phyloP scores from a whole-genome alignment of 306 rosid genomes.

The Heteromeles arbutifolia region DNA sequence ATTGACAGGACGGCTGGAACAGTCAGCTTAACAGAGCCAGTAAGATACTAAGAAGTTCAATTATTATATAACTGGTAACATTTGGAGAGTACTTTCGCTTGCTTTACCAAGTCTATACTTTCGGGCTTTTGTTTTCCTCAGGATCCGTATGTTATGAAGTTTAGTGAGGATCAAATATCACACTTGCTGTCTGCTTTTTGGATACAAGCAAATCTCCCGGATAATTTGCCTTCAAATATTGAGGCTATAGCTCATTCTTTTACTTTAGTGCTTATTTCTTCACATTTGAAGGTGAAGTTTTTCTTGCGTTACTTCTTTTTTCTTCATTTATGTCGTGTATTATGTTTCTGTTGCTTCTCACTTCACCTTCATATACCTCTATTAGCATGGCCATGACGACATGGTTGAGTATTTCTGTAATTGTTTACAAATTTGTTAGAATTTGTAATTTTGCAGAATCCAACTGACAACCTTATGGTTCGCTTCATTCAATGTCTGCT shows the following conservation, averaged over 20 bases:
- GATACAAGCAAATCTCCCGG: slow-evolving; percentile 76
- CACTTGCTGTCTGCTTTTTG: slow-evolving; percentile 88
- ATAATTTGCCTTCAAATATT: slow-evolving; percentile 81
- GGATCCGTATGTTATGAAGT: slow-evolving; percentile 76
- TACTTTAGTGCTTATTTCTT: slow-evolving; percentile 53
- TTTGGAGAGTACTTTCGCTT: slow-evolving; percentile 1
- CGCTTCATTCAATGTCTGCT: slow-evolving; percentile 80
- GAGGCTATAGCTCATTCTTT: slow-evolving; percentile 84
- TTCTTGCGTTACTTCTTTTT: not conserved
- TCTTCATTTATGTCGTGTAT: not conserved
- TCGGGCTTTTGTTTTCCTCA: slow-evolving; percentile 34
- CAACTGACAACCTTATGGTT: slow-evolving; percentile 51
- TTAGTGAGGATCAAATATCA: slow-evolving; percentile 80
- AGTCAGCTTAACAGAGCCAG: slow-evolving; percentile 45
- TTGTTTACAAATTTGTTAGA: slow-evolving; percentile 2
- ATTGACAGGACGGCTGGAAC: slow-evolving; percentile 62
- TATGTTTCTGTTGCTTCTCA: not conserved
- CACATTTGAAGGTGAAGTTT: slow-evolving; percentile 62
- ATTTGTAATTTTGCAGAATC: slow-evolving; percentile 50
- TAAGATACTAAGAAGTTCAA: slow-evolving; percentile 44
- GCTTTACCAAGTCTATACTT: slow-evolving; percentile 3
- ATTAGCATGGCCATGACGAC: not conserved
- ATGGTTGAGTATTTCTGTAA: not conserved
- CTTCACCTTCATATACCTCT: not conserved
- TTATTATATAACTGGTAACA: slow-evolving; percentile 3